Base-by-base conservation (phyloP, 768 basidiomycete species). In the Lentinula sp. region DNA sequence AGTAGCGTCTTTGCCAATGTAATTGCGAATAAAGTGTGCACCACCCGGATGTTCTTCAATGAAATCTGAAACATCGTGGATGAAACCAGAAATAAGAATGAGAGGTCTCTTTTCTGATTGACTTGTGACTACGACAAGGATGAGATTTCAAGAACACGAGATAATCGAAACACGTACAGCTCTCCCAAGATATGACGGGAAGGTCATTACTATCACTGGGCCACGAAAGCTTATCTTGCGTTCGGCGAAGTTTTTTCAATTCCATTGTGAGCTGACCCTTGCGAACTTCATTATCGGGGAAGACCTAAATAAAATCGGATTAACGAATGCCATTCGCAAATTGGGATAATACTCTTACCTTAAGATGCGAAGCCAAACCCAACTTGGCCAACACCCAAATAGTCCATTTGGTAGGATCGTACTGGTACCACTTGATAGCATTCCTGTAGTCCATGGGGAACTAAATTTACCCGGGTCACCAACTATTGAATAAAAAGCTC, bases 391-490 rank as follows among this genome's bases (percentile, higher is more conserved):
- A 81, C 10, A 74, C 73, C 76, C 78, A 81, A 75, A 93, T 95
- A 77, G 93, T 91, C 93, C 93, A 95, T 72, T 94, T 94, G 39
- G 92, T 94, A 9, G 92, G 93, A 70, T 93, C 91, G 68, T 93
- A 94, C 70, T 94, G 91, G 73, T 90, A 91, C 91, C 91, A 93
- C 73, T 81, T 93, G 80, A 96, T 93, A 60, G 95, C 95, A 69
- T 96, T 96, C 28, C 95, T 85, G 78, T 95, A 98, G 73, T 98
- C 95, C 91, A 93, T 93, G 6, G 95, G 95, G 84, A 96, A 96
- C 70, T 87, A 80, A 63, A 36, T 23, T 28, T 18, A 33, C 42
- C 35, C 23, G 37, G 43, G 45, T 50, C 51, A 58, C 6, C 10
- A 41, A 52, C 59, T 13, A 48, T 8, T 50, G 6, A 42, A 36